Evolutionary conservation across 345 rosid genomes (phyloP), one percentile per base, ranked within the genome.

Genomic region (Schrenkiella parvula): DNA sequence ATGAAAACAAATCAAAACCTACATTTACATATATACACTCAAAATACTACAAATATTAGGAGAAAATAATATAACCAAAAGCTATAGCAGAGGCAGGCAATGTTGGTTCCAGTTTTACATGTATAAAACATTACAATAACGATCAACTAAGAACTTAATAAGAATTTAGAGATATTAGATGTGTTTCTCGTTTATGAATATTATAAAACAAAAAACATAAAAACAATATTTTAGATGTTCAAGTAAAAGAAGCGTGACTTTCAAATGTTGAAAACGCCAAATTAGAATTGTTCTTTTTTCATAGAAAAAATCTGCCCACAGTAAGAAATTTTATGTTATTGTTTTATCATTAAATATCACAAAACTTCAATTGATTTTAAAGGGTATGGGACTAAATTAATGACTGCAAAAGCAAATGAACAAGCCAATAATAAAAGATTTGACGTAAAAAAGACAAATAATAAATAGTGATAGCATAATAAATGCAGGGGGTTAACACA

Each of bases 401-500:
- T 53, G 56, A 53, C 47, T 71, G 62, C 62, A 62, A 50, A 61
- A 52, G 69, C 62, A 29, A 48, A 18, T 60, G 60, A 38, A 41
- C 21, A 48, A 25, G 19, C 19, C 47, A 44, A 39, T 52, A 17
- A 18, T 42, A 31, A 55, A 29, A n/a, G 43, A 55, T 56, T 43
- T 68, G 64, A 42, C 56, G 17, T 23, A 35, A 55, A 55, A 28
- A 46, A 34, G 46, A 37, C 18, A 17, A 31, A 22, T 43, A 44
- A 46, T 34, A 35, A 70, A 71, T 71, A 50, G 29, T 58, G 58
- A 58, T 43, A 56, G 11, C 22, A 56, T 55, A 43, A 29, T 59
- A 58, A 70, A 47, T 59, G 50, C 59, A 58, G 68, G 59, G 13
- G 38, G 59, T 46, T 70, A 51, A 28, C 68, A 61, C 68, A 62